Conservation (phyloP, 75 land plant genomes). For the Sequoiadendron giganteum region DNA sequence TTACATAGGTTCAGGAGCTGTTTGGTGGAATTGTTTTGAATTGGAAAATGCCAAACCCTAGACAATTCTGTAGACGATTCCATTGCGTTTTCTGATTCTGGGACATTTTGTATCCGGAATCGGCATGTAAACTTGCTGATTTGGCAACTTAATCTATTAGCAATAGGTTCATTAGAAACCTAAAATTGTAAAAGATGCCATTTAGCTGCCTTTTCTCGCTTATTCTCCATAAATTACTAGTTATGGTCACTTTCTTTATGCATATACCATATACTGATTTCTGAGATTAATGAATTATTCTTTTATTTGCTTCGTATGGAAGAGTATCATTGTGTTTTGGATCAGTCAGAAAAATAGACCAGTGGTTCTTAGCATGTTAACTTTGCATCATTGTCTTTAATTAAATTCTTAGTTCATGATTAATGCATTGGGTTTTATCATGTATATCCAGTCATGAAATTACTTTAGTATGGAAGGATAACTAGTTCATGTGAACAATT, state of each 20-base stretch:
- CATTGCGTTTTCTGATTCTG: too few relatives aligned
- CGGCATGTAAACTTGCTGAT: too few relatives aligned
- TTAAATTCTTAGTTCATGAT: not conserved
- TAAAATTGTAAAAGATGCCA: not conserved
- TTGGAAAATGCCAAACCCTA: too few relatives aligned
- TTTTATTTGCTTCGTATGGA: not conserved
- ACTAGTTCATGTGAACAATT: not conserved
- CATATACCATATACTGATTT: not conserved
- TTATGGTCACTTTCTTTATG: not conserved
- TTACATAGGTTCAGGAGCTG: too few relatives aligned
- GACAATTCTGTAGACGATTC: too few relatives aligned
- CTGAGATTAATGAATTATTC: not conserved
- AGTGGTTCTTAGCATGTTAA: not conserved
- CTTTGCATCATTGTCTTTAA: not conserved
- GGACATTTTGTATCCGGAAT: too few relatives aligned
- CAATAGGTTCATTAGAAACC: not conserved
- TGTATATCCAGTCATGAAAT: not conserved
- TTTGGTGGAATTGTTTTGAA: too few relatives aligned
- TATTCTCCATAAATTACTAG: not conserved
- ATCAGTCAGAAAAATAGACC: not conserved
- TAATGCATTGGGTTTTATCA: not conserved
- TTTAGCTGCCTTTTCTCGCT: not conserved
- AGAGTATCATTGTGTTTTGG: not conserved
- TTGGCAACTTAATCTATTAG: not conserved
- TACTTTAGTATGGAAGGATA: not conserved